Conservation (phyloP, 2,329 filamentous ascomycete species). For the Cladophialophora bantiana region DNA sequence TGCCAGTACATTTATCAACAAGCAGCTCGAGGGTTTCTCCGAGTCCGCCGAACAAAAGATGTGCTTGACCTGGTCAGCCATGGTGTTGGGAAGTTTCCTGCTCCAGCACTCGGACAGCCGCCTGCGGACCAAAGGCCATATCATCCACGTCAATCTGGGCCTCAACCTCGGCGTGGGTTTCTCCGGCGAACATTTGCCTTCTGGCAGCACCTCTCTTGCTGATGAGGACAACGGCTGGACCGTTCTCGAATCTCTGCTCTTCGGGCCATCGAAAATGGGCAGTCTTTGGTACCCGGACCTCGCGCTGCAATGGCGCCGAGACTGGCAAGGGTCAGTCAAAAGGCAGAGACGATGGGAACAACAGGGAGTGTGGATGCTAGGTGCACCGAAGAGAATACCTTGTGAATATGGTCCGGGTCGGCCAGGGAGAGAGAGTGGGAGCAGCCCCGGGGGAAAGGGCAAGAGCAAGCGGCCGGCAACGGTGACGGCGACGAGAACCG, state of each 20-base stretch:
- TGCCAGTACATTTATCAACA: constrained; percentile 30
- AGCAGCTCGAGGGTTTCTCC: constrained; percentile 18
- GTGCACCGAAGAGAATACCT: constrained; percentile 19
- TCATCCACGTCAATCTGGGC: constrained; percentile 26
- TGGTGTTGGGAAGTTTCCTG: constrained; percentile 27
- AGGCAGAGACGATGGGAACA: constrained; percentile 25
- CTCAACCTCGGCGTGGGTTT: background rate
- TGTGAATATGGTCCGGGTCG: too few species aligned
- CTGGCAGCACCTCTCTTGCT: background rate
- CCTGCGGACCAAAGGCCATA: constrained; percentile 28
- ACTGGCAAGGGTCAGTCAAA: constrained; percentile 21
- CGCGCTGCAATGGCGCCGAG: constrained; percentile 15
- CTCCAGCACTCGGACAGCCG: constrained; percentile 14
- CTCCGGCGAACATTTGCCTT: background rate
- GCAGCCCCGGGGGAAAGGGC: background rate
- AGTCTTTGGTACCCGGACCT: constrained; percentile 25
- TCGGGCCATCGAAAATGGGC: constrained; percentile 13
- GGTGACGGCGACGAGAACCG: background rate
- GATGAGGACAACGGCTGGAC: constrained; percentile 18
- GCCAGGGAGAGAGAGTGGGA: background rate
- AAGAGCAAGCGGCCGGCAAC: background rate
- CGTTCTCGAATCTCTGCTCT: constrained; percentile 7
- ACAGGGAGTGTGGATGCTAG: constrained; percentile 23
- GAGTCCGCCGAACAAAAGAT: constrained; percentile 5
- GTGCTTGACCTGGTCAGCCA: constrained; percentile 24